Percentiles rank a stretch among this genome's conserved stretches.
phyloP scores from a whole-genome alignment of 2,329 filamentous ascomycete species.

The Monosporascus sp. region DNA sequence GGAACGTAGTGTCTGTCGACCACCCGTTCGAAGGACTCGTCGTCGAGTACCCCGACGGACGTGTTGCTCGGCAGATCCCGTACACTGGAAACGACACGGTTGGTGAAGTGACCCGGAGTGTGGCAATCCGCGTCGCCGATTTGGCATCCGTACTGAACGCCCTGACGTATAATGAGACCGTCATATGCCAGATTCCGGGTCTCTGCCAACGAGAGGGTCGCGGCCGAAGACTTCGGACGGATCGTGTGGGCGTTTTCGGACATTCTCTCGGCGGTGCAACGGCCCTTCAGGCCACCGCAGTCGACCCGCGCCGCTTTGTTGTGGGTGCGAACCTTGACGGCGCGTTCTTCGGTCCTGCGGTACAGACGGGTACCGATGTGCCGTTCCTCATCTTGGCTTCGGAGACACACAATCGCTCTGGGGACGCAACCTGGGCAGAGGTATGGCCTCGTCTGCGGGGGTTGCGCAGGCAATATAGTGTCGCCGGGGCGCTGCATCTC shows the following conservation, averaged over 20 bases:
- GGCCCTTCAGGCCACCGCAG: constrained; percentile 20
- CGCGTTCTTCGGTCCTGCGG: constrained; percentile 15
- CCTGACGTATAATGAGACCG: constrained; percentile 13
- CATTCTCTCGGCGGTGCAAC: constrained; percentile 36
- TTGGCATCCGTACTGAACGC: constrained; percentile 32
- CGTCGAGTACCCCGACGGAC: constrained; percentile 42
- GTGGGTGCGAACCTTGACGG: constrained; percentile 39
- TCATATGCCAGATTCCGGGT: constrained; percentile 17
- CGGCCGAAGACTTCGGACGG: constrained; percentile 20
- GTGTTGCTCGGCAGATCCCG: constrained; percentile 17
- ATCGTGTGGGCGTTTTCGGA: constrained; percentile 30
- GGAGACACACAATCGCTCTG: constrained; percentile 6
- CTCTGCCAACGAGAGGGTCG: constrained; percentile 30
- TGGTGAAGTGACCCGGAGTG: constrained; percentile 9
- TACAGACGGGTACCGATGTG: constrained; percentile 7
- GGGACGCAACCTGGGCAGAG: constrained; percentile 7
- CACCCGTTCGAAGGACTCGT: constrained; percentile 41
- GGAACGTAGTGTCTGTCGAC: constrained; percentile 42
- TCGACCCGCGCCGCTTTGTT: constrained; percentile 24
- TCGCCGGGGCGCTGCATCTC: constrained; percentile 18
- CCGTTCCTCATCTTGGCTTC: constrained; percentile 11
- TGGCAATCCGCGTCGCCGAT: constrained; percentile 30
- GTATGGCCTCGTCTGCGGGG: constrained; percentile 10
- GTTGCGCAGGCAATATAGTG: constrained; percentile 11
- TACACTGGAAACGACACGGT: not conserved